Base-by-base conservation (phyloP, 768 basidiomycete genomes). In the Tulasnella sp. region DNA sequence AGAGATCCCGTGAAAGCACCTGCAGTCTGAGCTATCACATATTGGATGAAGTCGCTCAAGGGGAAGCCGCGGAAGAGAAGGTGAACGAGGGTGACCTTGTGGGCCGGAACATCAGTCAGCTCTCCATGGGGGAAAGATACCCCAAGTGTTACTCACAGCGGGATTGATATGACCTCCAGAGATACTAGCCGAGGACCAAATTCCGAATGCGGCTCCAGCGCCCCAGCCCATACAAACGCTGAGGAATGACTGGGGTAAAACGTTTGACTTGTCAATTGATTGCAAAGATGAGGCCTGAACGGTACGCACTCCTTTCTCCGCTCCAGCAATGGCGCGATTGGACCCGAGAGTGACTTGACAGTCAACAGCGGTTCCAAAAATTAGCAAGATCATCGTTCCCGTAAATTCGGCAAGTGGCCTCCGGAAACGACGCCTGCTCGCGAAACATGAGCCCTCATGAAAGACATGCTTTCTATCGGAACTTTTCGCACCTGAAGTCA, bases 1-100 rank as follows among this genome's bases (percentile, higher is more conserved):
- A 90, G 82, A 76, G 86, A 88, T 0, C 89, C 91, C 77, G 91
- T 81, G 78, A 89, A 91, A 15, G 86, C 88, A 3, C 91, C 92
- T 3, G 90, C 78, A 77, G 90, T 85, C 80, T 93, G 91, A 0
- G 90, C 87, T 14, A 87, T 52, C 76, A 91, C 89, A 79, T 91
- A 92, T 82, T 90, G 90, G 38, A 83, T 77, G 64, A 80, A 78
- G 25, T 78, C 54, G 3, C 45, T 6, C 38, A 78, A 72, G n/a
- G 78, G 77, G 29, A 78, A 78, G 36, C 78, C 54, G 49, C 78
- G 78, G 40, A 78, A 78, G 4, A 78, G n/a, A 19, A 75, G 52
- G n/a, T 71, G 69, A 37, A 45, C 52, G 22, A 78, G 69, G 3
- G 78, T 78, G n/a, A 78, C 78, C 78, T 78, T 37, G 38, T 22